Percentiles rank a stretch among this genome's conserved stretches.
Conservation (phyloP, 169 alveolate species). For the Perkinsus marinus region DNA sequence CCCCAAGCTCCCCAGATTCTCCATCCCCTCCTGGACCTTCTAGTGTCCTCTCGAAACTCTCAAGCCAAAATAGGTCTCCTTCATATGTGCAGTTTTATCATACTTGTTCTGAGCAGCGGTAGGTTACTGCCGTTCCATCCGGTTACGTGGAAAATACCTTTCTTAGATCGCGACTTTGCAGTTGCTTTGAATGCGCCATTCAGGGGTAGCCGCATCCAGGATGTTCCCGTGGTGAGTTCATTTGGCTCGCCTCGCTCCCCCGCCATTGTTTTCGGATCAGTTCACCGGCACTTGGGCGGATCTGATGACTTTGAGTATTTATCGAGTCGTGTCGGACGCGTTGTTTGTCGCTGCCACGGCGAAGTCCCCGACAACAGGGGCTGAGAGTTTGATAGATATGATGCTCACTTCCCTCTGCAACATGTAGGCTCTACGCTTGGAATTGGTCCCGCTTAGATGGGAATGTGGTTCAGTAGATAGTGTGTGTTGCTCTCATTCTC, state of each 20-base stretch:
- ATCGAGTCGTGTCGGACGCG: constrained; percentile 9
- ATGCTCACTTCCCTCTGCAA: constrained; percentile 15
- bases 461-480: neutral
- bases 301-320: constrained; percentile 1
- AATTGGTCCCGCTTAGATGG: too few relatives aligned
- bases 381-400: constrained; percentile 4
- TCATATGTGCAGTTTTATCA: constrained; percentile 10
- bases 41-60: neutral
- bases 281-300: constrained; percentile 11
- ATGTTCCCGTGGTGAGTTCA: neutral
- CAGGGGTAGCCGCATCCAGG: neutral
- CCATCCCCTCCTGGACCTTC: neutral
- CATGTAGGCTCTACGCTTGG: neutral
- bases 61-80: neutral
- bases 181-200: constrained; percentile 9
- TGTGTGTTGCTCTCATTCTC: neutral
- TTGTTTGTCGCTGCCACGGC: neutral
- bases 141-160: too few relatives aligned
- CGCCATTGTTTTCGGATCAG: neutral
- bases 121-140: too few relatives aligned
- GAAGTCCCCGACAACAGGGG: neutral
- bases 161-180: constrained; percentile 9
- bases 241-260: too few relatives aligned
- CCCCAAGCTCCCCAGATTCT: neutral
- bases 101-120: constrained; percentile 9